Conservation (phyloP, 176 grass and related monocot species). For the sorghum (Sorghum bicolor) region Sorghum_bicolor_NCBIv3 NC_012870.2:58673001-58673500, state of each 20-base stretch:
- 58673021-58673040: constrained; percentile 1
- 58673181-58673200: not conserved
- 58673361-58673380: constrained; percentile 19
- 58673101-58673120: not conserved
- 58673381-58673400: constrained; percentile 19
- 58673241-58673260: not conserved
- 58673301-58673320: constrained; percentile 14
- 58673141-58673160: not conserved
- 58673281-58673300: not conserved
- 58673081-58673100: constrained; percentile 4
- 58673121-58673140: not conserved
- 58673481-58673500: constrained; percentile 77
- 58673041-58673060: not conserved
- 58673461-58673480: constrained; percentile 49
- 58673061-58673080: not conserved
- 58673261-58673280: not conserved
- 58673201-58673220: not conserved
- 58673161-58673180: constrained; percentile 13
- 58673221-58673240: not conserved
- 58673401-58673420: constrained; percentile 25
- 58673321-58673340: constrained; percentile 1
- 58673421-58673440: constrained; percentile 49
- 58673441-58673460: constrained; percentile 23
- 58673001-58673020: not conserved
- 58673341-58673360: constrained; percentile 15